These are phyloP conservation scores for Gossypium mustelinum DNA, from an alignment of 345 rosid genomes.

Conservation along the genomic window DNA sequence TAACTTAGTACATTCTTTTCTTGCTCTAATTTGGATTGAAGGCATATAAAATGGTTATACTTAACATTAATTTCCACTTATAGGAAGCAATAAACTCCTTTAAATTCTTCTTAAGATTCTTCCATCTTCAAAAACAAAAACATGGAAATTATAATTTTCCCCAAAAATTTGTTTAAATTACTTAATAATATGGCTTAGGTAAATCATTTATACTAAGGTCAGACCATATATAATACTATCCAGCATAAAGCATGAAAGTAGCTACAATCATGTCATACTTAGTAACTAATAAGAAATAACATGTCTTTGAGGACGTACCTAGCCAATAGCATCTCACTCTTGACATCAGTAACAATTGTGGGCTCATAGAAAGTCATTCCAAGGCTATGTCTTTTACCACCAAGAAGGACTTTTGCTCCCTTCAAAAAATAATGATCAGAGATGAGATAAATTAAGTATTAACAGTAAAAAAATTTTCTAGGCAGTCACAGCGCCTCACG, in stretches of 20 bases:
- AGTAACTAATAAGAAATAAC: not conserved
- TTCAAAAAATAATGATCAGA: conserved; percentile 26
- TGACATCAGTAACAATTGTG: conserved; percentile 69
- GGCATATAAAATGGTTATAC: not conserved
- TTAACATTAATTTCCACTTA: not conserved
- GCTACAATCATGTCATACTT: not conserved
- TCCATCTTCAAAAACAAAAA: not conserved
- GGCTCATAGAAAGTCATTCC: conserved; percentile 97
- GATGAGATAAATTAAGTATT: not conserved
- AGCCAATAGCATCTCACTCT: conserved; percentile 59
- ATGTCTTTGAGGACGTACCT: conserved; percentile 42
- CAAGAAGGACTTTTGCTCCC: conserved; percentile 92
- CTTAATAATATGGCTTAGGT: not conserved
- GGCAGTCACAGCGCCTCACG: not conserved
- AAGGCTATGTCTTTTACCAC: conserved; percentile 88
- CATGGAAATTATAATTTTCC: not conserved
- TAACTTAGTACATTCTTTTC: no score
- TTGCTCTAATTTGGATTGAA: no score
- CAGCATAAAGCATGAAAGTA: not conserved
- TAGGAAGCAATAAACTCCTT: not conserved
- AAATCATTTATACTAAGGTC: not conserved
- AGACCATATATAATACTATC: not conserved
- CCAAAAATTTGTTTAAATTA: not conserved
- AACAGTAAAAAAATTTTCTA: not conserved
- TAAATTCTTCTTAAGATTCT: not conserved